Conservation (phyloP, 768 basidiomycete genomes). For the Cystobasidium tubakii region DNA sequence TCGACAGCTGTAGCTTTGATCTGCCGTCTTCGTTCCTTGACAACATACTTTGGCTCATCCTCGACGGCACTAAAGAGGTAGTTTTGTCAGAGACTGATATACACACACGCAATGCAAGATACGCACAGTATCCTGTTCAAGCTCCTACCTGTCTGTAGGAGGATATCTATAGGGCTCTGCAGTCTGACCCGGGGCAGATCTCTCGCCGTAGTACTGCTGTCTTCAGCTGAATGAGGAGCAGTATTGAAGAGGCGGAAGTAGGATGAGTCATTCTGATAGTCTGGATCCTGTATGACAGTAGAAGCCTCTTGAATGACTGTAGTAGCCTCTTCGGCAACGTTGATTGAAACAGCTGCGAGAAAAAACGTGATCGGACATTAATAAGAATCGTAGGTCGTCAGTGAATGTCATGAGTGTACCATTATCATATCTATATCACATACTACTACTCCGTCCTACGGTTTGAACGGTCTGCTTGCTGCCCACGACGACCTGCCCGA, state of each 20-base stretch:
- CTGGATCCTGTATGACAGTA: background rate
- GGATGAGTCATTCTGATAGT: background rate
- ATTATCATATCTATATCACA: background rate
- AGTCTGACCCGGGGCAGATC: background rate
- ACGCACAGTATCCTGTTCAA: slow-evolving; percentile 5
- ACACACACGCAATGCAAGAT: background rate
- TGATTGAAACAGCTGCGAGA: too few species aligned
- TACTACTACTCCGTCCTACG: background rate
- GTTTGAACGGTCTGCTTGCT: background rate
- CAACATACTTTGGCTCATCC: slow-evolving; percentile 1
- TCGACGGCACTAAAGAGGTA: background rate
- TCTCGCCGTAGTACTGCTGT: background rate
- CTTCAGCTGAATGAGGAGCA: background rate
- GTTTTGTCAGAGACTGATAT: background rate
- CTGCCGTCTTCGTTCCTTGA: slow-evolving; percentile 2
- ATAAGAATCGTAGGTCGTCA: too few species aligned
- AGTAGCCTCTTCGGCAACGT: too few species aligned
- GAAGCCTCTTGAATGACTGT: too few species aligned
- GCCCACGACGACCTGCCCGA: background rate
- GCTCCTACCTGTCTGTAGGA: background rate
- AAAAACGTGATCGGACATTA: background rate
- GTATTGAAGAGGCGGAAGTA: background rate
- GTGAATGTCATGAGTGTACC: too few species aligned
- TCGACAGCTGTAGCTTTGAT: background rate
- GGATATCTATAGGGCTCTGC: background rate